Evolutionary conservation across 2,329 filamentous ascomycete genomes (phyloP).

Genomic region (Scorias spongiosa): DNA sequence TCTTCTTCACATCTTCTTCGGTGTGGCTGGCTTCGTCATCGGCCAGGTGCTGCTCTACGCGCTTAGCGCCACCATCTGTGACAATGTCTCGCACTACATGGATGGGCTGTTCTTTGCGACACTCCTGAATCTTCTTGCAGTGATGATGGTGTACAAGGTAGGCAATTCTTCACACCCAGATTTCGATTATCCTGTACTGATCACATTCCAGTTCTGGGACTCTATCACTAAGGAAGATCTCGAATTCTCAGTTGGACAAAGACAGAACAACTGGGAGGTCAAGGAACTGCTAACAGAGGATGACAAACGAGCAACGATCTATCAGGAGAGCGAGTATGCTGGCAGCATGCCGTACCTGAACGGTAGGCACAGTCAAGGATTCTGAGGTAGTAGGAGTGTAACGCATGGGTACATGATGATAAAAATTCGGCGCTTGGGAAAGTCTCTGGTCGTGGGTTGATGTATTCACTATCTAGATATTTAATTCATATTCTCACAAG

Average conservation of each 20-base stretch:
- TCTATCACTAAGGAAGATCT: slow-evolving; percentile 97
- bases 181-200: background rate
- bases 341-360: slow-evolving; percentile 18
- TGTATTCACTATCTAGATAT: too few species aligned
- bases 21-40: slow-evolving; percentile 76
- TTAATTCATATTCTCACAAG: too few species aligned
- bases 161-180: slow-evolving; percentile 9
- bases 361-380: background rate
- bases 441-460: too few species aligned
- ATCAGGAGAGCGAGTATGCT: slow-evolving; percentile 51
- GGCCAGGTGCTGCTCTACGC: slow-evolving; percentile 90
- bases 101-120: slow-evolving; percentile 92
- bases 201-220: slow-evolving; percentile 69
- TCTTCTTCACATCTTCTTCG: slow-evolving; percentile 78
- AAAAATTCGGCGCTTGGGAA: too few species aligned
- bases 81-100: slow-evolving; percentile 73
- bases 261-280: slow-evolving; percentile 96
- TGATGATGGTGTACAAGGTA: slow-evolving; percentile 99
- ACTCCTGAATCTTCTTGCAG: slow-evolving; percentile 78
- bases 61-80: slow-evolving; percentile 73
- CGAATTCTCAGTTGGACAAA: slow-evolving; percentile 90
- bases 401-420: background rate
- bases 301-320: slow-evolving; percentile 58
- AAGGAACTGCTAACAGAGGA: slow-evolving; percentile 69
- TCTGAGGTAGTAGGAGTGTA: background rate